Base-by-base conservation (phyloP, 306 rosid species). In the Argentina anserina region DNA sequence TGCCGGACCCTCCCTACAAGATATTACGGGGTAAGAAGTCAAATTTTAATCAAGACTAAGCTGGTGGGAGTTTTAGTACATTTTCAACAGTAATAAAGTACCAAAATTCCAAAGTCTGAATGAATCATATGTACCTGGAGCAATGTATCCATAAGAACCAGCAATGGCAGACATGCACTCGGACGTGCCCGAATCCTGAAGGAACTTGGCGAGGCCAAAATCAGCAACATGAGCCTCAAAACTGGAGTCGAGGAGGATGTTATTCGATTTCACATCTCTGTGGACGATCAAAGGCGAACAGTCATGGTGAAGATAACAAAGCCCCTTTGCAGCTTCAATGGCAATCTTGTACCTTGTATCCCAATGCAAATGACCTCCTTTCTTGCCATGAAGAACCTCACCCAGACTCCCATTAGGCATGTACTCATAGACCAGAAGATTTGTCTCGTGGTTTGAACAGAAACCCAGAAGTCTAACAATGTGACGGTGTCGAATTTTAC, bases 101-200 rank as follows among this genome's bases (percentile, higher is more conserved):
- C 59, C 41, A 43, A 63, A 73, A 56, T 74, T 26, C 39, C 42
- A 34, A 62, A 79, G 66, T 34, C 31, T 69, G 75, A 82, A 65
- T 13, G 65, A 70, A 10, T 41, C 12, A 29, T 58, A 62, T 3
- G 25, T 87, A 93, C 98, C 98, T 78, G 98, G 98, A 47, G 98
- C 98, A 58, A 91, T 93, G 84, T 93, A 93, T 79, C 98, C 98
- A 56, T 93, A 93, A 52, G 98, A 93, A 66, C 98, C 98, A 47
- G 98, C 98, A 82, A 93, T 93, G 31, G 96, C 98, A 25, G 98
- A 93, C 98, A 93, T 93, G 87, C 97, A 93, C 70, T 93, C 98
- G 5, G 98, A 93, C 33, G 98, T 91, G 49, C 98, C 98, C 1
- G 98, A 93, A 76, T 93, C 98, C 82, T 93, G 98, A 55, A 93